A percentile compares a stretch with the other conserved stretches of the same genome.
phyloP scores from a whole-genome alignment of 2,329 filamentous ascomycete genomes.

The Fusarium nodosum region DNA sequence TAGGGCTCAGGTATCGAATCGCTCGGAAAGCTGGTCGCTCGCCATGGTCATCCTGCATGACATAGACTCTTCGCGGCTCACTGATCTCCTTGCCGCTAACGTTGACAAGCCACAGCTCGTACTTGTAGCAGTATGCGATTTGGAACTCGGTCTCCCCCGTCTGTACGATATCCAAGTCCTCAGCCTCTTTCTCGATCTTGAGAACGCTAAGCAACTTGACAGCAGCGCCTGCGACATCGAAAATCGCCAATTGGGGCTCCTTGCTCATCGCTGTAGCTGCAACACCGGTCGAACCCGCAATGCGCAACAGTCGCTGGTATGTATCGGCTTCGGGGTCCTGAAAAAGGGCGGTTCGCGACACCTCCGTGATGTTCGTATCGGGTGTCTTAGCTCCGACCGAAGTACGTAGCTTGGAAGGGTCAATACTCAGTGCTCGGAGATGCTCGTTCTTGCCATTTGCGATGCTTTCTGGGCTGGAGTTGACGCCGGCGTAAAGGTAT shows the following conservation, averaged over 20 bases:
- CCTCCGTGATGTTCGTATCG: conserved; percentile 62
- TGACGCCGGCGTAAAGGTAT: conserved; percentile 80
- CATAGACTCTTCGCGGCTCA: conserved; percentile 68
- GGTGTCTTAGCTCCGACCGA: conserved; percentile 50
- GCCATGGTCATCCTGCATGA: conserved; percentile 64
- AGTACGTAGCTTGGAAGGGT: conserved; percentile 54
- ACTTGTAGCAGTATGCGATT: conserved; percentile 83
- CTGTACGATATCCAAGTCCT: conserved; percentile 78
- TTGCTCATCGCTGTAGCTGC: conserved; percentile 83
- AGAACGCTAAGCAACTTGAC: conserved; percentile 65
- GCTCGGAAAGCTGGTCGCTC: conserved; percentile 67
- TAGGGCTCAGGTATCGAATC: conserved; percentile 70
- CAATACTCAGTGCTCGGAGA: conserved; percentile 80
- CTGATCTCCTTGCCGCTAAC: conserved; percentile 62
- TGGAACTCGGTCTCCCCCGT: conserved; percentile 73
- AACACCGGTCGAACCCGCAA: conserved; percentile 77
- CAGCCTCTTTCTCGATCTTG: conserved; percentile 68
- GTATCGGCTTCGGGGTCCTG: conserved; percentile 62
- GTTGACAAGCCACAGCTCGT: conserved; percentile 78
- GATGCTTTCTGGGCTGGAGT: conserved; percentile 80
- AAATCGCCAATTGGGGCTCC: conserved; percentile 83
- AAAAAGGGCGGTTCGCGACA: conserved; percentile 68
- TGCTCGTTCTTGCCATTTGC: conserved; percentile 85
- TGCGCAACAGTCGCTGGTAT: conserved; percentile 71
- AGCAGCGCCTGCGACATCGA: conserved; percentile 69